phyloP scores from a whole-genome alignment of 331 rosid species.

The Quercus lobata region DNA sequence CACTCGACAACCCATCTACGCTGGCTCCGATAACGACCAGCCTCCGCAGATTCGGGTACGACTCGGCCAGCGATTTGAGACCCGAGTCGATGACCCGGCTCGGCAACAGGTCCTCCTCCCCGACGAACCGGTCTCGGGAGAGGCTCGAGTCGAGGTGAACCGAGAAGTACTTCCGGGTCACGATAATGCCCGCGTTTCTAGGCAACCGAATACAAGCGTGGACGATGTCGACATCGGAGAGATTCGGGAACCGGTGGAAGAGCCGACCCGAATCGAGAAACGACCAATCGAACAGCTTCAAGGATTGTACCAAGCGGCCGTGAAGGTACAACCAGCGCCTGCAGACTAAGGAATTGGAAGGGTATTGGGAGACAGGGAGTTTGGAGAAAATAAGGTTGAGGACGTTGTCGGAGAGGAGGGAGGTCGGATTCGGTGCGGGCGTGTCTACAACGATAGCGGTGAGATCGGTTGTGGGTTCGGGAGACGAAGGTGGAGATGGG shows the following conservation, averaged over 20 bases:
- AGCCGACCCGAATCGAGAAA: conserved; percentile 65
- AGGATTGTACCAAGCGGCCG: conserved; percentile 66
- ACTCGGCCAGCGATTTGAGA: conserved; percentile 47
- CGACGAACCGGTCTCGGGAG: conserved; percentile 22
- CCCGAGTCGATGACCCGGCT: conserved; percentile 71
- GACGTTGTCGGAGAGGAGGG: conserved; percentile 58
- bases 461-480: conserved; percentile 1
- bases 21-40: conserved; percentile 44
- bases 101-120: conserved; percentile 52
- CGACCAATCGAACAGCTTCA: conserved; percentile 61
- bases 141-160: conserved; percentile 42
- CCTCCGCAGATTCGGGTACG: conserved; percentile 73
- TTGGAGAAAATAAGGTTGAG: conserved; percentile 57
- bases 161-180: conserved; percentile 42
- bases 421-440: conserved; percentile 45
- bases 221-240: conserved; percentile 61
- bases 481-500: conserved; percentile 21
- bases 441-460: not conserved
- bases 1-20: conserved; percentile 65
- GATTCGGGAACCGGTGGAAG: conserved; percentile 72
- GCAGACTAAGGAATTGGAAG: conserved; percentile 69
- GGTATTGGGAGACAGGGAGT: conserved; percentile 56
- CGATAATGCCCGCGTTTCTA: conserved; percentile 40
- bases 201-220: conserved; percentile 48
- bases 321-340: conserved; percentile 90